phyloP scores from a whole-genome alignment of 805 yeast genomes.

The Saccharomycopsis schoenii region DNA sequence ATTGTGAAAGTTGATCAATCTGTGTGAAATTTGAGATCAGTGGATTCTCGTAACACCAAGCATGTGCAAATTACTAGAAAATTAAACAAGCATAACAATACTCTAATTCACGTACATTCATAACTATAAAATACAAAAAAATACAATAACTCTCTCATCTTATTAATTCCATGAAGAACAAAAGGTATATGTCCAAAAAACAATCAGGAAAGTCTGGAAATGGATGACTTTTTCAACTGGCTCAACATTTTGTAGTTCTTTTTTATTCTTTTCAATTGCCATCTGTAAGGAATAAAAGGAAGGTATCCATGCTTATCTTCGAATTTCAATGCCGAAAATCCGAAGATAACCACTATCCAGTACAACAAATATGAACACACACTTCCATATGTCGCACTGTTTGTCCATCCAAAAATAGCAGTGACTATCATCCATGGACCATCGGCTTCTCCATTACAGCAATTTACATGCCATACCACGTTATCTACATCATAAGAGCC shows the following conservation, averaged over 20 bases:
- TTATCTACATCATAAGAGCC: conserved; percentile 77
- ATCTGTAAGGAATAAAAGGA: conserved; percentile 50
- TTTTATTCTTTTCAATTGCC: conserved; percentile 46
- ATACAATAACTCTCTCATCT: background rate
- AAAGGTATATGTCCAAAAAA: background rate
- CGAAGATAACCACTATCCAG: conserved; percentile 46
- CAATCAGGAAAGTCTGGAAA: background rate
- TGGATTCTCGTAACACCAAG: no score
- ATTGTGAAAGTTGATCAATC: no score
- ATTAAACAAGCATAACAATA: no score
- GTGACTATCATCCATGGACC: conserved; percentile 88
- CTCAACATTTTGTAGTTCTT: conserved; percentile 25
- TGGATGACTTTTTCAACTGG: background rate
- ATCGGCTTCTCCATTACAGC: conserved; percentile 88
- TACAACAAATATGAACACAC: conserved; percentile 61
- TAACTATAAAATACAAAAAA: no score
- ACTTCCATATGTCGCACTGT: conserved; percentile 85
- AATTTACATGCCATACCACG: conserved; percentile 90
- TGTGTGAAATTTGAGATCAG: no score
- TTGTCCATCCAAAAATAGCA: conserved; percentile 90
- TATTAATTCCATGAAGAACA: background rate
- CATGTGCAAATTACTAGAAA: no score
- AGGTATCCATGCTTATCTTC: conserved; percentile 52
- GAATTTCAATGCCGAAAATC: conserved; percentile 35
- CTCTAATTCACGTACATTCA: no score